Evolutionary conservation across 1,139 yeast species (phyloP).

Genomic region (Saccharomyces pastorianus): DNA sequence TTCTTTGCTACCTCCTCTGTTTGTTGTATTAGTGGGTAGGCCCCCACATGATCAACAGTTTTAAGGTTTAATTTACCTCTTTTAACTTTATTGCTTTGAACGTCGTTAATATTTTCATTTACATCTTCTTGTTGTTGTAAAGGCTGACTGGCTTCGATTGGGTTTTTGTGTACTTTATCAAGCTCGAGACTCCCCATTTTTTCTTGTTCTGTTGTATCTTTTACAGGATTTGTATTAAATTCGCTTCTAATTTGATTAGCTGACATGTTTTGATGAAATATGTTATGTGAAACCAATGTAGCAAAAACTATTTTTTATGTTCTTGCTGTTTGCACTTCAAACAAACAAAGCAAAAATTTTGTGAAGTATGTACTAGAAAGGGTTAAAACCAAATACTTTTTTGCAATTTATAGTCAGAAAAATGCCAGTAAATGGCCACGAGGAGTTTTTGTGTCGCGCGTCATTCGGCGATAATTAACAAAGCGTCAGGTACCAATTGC

Average conservation of each 20-base stretch:
- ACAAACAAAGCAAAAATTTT: background rate
- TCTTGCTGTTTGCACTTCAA: background rate
- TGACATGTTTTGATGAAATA: background rate
- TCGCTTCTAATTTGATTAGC: no score
- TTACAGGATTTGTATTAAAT: background rate
- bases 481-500: background rate
- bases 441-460: background rate
- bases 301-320: background rate
- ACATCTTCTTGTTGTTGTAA: background rate
- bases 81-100: background rate
- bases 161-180: background rate
- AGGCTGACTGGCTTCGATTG: background rate
- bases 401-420: background rate
- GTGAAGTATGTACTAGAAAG: background rate
- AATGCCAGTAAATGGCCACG: background rate
- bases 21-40: conserved; percentile 38
- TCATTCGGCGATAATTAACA: background rate
- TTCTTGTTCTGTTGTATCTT: background rate
- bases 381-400: background rate
- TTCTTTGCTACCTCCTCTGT: conserved; percentile 33
- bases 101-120: background rate
- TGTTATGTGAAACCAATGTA: background rate
- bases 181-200: background rate
- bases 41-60: conserved; percentile 32
- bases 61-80: conserved; percentile 12